Evolutionary conservation across 2,329 filamentous ascomycete species (phyloP), one percentile per base, ranked within the genome.

Genomic region (Paecilomyces sp.): DNA sequence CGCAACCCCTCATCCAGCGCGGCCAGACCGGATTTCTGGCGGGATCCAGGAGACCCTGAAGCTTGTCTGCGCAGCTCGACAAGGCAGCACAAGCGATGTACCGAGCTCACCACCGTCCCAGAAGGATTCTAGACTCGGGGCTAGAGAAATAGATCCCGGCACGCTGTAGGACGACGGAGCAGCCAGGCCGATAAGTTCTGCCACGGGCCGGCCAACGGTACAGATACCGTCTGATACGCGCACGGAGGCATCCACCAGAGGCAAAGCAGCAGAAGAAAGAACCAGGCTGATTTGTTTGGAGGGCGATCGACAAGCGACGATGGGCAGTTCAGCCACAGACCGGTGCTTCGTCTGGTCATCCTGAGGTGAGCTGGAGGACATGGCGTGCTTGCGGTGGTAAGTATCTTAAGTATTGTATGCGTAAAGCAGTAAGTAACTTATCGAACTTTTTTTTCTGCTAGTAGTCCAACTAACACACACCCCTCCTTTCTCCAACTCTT

Each of bases 391-490:
- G 51, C 22, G 51, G 51, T 53, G n/a, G 25, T 22, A 9, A 5
- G 31, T 5, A 9, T 15, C 5, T 9, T 31, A 31, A 33, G 5
- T 33, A 33, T 33, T 3, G 31, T 33, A 33, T 33, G 31, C 22
- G 5, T 18, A n/a, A 1, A 47, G 12, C 8, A 1, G 33, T 56
- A 25, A 25, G 18, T 34, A 8, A 63, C 57, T 60, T 50, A 60
- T 63, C 63, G 24, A 51, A 18, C 52, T 60, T 58, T 61, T 53
- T 61, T 47, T 60, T 47, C 58, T 60, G 25, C 25, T 28, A 3
- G 25, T 28, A 28, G 25, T 28, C 6, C 25, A 28, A 28, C 25
- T 3, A 28, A 6, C 25, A 28, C 25, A 28, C 47, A 12, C 47
- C 62, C 61, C 60, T 34, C 34, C 34, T 53, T 36, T 36, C 58